Base-by-base conservation (phyloP, 768 basidiomycete genomes). In the Mycena epipterygia region DNA sequence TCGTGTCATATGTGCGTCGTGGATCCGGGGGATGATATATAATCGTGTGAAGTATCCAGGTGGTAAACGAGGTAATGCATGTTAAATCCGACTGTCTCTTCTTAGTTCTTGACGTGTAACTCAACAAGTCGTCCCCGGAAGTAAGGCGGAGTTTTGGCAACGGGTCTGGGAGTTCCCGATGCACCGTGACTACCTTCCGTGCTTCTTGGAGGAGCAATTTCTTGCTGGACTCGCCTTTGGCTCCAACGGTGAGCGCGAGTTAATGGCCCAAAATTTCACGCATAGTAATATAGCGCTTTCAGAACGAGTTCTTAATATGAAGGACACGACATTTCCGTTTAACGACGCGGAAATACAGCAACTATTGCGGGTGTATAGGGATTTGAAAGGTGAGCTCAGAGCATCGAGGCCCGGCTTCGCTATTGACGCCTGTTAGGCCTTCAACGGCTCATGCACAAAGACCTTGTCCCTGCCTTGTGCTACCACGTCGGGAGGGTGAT, bases 241-340 rank as follows among this genome's bases (percentile, higher is more conserved):
- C 16, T 68, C 77, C 7, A 76, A 58, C 33, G 73, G 77, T 77
- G 70, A 70, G 32, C 55, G 37, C 14, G 35, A n/a, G n/a, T n/a
- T n/a, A n/a, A n/a, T n/a, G n/a, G n/a, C n/a, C 55, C 23, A 17
- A 19, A 17, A 6, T 7, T 14, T 48, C n/a, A 35, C 25, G 25
- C 19, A 33, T 29, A 27, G 16, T 17, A 23, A 29, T 56, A 5
- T 8, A 7, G n/a, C 25, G 6, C 9, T 2, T 44, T 16, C 64
- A 75, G 77, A 78, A 63, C 49, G 64, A 30, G 72, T 76, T 4
- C 49, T 75, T n/a, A 70, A 75, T n/a, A 62, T 49, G 37, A 73
- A 69, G 37, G 70, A 74, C 1, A 78, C 77, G 9, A 52, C 70
- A 13, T 78, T 76, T 35, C 75, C 77, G 16, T 78, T 71, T 62